A percentile compares a stretch with the other conserved stretches of the same genome.
These are phyloP conservation scores for Ustilago cynodontis DNA, from an alignment of 1,284 basidiomycete species.

Conservation along the genomic window DNA sequence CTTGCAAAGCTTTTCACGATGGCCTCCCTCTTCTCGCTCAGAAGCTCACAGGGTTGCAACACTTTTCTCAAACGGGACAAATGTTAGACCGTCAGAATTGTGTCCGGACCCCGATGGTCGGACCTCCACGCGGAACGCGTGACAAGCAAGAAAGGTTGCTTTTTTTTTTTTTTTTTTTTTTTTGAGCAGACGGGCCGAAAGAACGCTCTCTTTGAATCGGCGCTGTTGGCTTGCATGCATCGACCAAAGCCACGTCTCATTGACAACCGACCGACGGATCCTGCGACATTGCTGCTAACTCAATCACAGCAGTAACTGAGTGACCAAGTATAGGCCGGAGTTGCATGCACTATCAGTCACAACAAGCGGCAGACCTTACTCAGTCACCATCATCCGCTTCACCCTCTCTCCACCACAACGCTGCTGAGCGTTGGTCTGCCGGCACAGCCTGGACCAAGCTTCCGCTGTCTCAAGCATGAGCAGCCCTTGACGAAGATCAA, in stretches of 20 bases:
- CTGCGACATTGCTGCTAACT: not conserved
- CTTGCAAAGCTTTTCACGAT: too few relatives aligned
- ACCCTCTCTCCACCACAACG: not conserved
- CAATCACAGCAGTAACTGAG: not conserved
- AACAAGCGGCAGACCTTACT: not conserved
- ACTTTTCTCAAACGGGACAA: too few relatives aligned
- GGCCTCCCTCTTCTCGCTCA: too few relatives aligned
- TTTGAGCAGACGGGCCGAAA: not conserved
- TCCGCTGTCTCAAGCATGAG: not conserved
- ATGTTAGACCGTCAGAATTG: not conserved
- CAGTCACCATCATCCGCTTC: not conserved
- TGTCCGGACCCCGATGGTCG: constrained; percentile 15
- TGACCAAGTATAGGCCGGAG: too few relatives aligned
- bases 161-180: too few relatives aligned
- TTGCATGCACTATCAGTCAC: not conserved
- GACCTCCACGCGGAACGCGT: constrained; percentile 37
- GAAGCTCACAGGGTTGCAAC: too few relatives aligned
- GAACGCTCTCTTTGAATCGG: constrained; percentile 1
- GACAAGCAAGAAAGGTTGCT: not conserved
- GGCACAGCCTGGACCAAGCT: not conserved
- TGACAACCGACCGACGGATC: not conserved
- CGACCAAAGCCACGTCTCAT: not conserved
- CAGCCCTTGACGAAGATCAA: not conserved
- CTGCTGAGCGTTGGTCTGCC: not conserved
- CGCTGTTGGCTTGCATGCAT: constrained; percentile 3